A percentile compares a stretch with the other conserved stretches of the same genome.
phyloP scores from a whole-genome alignment of 2,329 filamentous ascomycete genomes.

The Pseudogymnoascus sp. region DNA sequence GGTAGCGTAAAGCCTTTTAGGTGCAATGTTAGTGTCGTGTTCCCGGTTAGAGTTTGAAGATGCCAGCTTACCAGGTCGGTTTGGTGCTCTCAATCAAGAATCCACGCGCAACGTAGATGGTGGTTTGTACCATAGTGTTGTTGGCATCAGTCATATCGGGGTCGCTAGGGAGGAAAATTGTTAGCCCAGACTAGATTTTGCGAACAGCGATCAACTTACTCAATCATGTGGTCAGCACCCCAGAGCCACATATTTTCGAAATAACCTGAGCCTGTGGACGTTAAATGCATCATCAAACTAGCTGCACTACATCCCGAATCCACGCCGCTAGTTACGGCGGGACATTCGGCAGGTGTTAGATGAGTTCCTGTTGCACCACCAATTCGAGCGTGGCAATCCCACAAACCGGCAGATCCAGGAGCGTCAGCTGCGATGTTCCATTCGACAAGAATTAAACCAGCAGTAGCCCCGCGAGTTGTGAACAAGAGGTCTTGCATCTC shows the following conservation, averaged over 20 bases:
- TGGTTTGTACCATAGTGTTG: conserved; percentile 11
- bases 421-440: conserved; percentile 27
- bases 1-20: conserved; percentile 40
- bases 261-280: conserved; percentile 13
- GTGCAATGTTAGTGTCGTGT: conserved; percentile 17
- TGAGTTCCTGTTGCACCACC: conserved; percentile 31
- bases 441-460: conserved; percentile 33
- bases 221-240: conserved; percentile 16
- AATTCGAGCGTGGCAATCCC: conserved; percentile 32
- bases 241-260: conserved; percentile 20
- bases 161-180: conserved; percentile 23
- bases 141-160: conserved; percentile 21
- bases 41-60: conserved; percentile 18
- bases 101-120: conserved; percentile 13
- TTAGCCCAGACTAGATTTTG: conserved; percentile 24
- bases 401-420: conserved; percentile 26
- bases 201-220: conserved; percentile 34
- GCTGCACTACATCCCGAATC: conserved; percentile 14
- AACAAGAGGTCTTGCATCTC: conserved; percentile 35
- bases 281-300: conserved; percentile 17
- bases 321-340: conserved; percentile 23
- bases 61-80: conserved; percentile 16
- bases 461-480: conserved; percentile 30
- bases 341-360: conserved; percentile 26
- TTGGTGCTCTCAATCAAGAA: conserved; percentile 11